phyloP scores from a whole-genome alignment of 164 flowering plant genomes.

The Protea cynaroides region DNA sequence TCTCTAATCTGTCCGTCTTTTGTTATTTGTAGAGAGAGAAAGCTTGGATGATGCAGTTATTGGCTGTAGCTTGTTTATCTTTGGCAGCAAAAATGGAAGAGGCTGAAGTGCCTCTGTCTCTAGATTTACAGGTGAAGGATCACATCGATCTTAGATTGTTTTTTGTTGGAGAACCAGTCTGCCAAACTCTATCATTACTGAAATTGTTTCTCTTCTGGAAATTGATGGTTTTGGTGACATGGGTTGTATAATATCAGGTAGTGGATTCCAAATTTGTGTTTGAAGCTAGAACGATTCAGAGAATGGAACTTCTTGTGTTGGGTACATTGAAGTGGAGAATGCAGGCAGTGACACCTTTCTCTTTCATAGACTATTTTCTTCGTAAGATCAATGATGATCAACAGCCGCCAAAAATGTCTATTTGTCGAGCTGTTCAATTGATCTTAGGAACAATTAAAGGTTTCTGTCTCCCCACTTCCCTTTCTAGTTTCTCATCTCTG shows the following conservation, averaged over 20 bases:
- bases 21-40: slow-evolving; percentile 43
- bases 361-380: slow-evolving; percentile 61
- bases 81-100: slow-evolving; percentile 90
- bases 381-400: slow-evolving; percentile 37
- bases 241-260: slow-evolving; percentile 31
- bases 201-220: background rate
- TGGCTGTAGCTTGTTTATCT: slow-evolving; percentile 77
- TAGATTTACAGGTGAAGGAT: slow-evolving; percentile 70
- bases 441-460: slow-evolving; percentile 44
- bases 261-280: slow-evolving; percentile 56
- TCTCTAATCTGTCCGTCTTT: background rate
- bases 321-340: slow-evolving; percentile 79
- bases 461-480: slow-evolving; percentile 11
- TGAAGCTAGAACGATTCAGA: slow-evolving; percentile 71
- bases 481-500: background rate
- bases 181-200: background rate
- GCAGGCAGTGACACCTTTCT: slow-evolving; percentile 73
- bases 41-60: slow-evolving; percentile 75
- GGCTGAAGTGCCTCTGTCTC: slow-evolving; percentile 54
- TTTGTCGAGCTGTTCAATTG: slow-evolving; percentile 36
- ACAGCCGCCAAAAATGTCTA: slow-evolving; percentile 17
- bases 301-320: slow-evolving; percentile 86
- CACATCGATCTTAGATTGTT: slow-evolving; percentile 3
- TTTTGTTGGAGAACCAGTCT: slow-evolving; percentile 3
- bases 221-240: background rate